Conservation (phyloP, 164 flowering plant species). For the Akebia trifoliata region DNA sequence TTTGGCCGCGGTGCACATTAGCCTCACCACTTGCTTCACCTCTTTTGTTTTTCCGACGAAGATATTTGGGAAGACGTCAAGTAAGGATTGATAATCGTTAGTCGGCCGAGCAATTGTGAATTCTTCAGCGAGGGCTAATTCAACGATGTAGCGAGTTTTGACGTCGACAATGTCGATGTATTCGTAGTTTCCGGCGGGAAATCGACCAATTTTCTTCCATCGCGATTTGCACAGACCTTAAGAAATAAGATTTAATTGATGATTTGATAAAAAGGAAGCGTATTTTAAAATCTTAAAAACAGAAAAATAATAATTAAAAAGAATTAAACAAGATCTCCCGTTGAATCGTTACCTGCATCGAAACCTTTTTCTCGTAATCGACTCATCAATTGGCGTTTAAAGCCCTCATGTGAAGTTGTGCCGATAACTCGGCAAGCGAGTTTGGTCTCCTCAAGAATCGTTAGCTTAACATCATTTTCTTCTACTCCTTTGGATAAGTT, state of each 20-base stretch:
- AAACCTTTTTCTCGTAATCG: constrained; percentile 48
- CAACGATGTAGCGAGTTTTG: constrained; percentile 52
- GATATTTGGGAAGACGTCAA: constrained; percentile 42
- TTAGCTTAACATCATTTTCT: constrained; percentile 19
- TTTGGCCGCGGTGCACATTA: constrained; percentile 56
- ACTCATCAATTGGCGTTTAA: constrained; percentile 49
- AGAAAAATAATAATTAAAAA: too few relatives aligned
- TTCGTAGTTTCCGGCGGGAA: constrained; percentile 54
- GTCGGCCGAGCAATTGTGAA: constrained; percentile 78
- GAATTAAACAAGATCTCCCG: too few relatives aligned
- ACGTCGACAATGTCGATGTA: constrained; percentile 52
- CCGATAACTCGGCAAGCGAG: constrained; percentile 19
- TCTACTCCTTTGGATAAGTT: background rate
- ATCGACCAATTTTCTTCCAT: constrained; percentile 52
- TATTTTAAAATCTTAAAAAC: too few relatives aligned
- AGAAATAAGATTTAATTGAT: constrained; percentile 1
- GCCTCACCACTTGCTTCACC: constrained; percentile 47
- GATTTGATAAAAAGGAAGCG: too few relatives aligned
- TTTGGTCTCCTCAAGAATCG: constrained; percentile 31
- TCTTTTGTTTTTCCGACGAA: constrained; percentile 44
- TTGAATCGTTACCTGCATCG: too few relatives aligned
- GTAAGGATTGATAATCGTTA: constrained; percentile 30
- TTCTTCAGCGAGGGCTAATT: constrained; percentile 38
- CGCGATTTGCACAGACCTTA: constrained; percentile 75
- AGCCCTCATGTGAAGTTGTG: constrained; percentile 19